Conservation (phyloP, 1,284 basidiomycete species). For the Leccinum colubrinum region DNA sequence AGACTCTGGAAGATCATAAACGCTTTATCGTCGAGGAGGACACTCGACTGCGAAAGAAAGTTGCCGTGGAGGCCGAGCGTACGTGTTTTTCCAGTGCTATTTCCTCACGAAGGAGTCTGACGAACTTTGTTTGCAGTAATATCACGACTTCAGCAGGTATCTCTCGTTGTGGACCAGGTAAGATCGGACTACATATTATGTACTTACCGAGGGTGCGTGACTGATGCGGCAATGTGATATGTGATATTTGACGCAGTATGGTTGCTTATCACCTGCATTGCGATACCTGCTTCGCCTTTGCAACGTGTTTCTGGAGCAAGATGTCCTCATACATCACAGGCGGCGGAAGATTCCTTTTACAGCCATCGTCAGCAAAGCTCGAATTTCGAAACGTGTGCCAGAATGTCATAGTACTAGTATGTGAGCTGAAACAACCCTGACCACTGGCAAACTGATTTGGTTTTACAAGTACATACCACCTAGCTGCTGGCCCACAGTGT, state of each 20-base stretch:
- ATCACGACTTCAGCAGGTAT: conserved; percentile 70
- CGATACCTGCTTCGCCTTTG: not conserved
- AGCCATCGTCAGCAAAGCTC: not conserved
- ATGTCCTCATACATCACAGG: not conserved
- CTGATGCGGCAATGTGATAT: not conserved
- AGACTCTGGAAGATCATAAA: conserved; percentile 76
- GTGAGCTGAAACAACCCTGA: not conserved
- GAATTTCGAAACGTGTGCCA: not conserved
- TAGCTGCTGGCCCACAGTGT: not conserved
- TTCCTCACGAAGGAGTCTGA: conserved; percentile 15
- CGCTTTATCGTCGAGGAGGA: conserved; percentile 76
- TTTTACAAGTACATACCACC: not conserved
- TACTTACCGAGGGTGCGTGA: conserved; percentile 2
- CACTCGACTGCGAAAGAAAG: conserved; percentile 60
- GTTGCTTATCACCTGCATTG: not conserved
- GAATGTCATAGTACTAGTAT: not conserved
- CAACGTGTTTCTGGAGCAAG: conserved; percentile 7
- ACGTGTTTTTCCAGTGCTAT: conserved; percentile 30
- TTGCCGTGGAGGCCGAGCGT: conserved; percentile 76
- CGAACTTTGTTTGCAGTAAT: conserved; percentile 52
- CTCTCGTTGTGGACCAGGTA: conserved; percentile 55
- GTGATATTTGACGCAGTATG: not conserved
- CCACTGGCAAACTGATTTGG: not conserved
- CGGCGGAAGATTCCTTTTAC: not conserved
- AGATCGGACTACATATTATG: not conserved